Percentiles rank a stretch among this genome's conserved stretches.
Conservation (phyloP, 345 rosid species). For the Eucalyptus fibrosa region DNA sequence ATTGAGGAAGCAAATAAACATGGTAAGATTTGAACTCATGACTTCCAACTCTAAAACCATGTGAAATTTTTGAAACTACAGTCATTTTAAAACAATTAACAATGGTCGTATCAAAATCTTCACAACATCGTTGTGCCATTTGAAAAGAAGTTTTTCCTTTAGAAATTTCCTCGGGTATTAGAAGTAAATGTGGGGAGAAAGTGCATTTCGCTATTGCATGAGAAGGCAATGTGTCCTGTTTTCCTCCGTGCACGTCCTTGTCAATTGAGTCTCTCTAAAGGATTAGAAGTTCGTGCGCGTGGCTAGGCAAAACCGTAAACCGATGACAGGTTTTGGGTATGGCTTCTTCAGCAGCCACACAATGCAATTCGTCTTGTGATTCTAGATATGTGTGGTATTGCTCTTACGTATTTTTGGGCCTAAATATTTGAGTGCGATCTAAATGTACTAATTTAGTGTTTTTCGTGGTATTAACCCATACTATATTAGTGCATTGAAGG, state of each 20-base stretch:
- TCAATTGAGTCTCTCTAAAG: not conserved
- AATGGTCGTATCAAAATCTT: too few relatives aligned
- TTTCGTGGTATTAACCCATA: too few relatives aligned
- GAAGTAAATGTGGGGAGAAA: not conserved
- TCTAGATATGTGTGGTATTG: not conserved
- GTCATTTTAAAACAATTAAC: rapidly evolving
- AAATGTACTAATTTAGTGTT: too few relatives aligned
- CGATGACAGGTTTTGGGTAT: not conserved
- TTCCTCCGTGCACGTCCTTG: not conserved
- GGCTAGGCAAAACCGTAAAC: not conserved
- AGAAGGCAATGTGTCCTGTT: not conserved
- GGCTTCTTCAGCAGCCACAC: not conserved
- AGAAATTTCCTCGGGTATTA: not conserved
- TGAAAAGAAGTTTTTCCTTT: not conserved
- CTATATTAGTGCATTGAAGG: not conserved
- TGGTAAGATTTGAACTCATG: too few relatives aligned
- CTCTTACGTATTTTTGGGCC: not conserved
- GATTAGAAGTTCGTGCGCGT: not conserved
- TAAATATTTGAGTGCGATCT: not conserved
- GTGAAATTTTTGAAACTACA: too few relatives aligned
- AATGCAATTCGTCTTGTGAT: not conserved
- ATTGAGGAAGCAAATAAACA: too few relatives aligned
- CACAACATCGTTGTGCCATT: not conserved
- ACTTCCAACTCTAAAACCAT: rapidly evolving
- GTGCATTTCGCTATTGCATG: not conserved